Evolutionary conservation across 768 basidiomycete genomes (phyloP).

Genomic region (Russula dissimulans): DNA sequence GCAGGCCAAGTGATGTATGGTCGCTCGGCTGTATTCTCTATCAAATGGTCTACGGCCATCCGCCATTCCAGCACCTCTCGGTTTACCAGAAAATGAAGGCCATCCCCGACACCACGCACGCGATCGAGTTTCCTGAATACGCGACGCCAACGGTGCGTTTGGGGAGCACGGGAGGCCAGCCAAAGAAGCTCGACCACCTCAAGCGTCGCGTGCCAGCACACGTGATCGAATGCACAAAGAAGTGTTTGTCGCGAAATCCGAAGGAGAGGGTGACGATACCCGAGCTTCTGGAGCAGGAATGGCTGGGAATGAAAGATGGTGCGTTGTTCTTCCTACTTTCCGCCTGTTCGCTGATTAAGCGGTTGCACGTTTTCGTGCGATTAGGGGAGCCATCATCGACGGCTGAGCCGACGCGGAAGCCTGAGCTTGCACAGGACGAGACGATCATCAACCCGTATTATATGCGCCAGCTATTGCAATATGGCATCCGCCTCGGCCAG

Average conservation of each 20-base stretch:
- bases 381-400: conserved; percentile 25
- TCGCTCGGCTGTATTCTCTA: conserved; percentile 96
- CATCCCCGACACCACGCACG: conserved; percentile 69
- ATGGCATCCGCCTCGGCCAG: conserved; percentile 58
- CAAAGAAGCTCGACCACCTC: conserved; percentile 58
- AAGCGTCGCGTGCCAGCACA: conserved; percentile 60
- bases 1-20: conserved; percentile 95
- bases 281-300: conserved; percentile 72
- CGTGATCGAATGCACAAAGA: conserved; percentile 76
- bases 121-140: conserved; percentile 76
- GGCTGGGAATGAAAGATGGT: conserved; percentile 62
- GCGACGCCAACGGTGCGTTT: conserved; percentile 40
- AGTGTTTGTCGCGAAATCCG: conserved; percentile 68
- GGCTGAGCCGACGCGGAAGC: conserved; percentile 27
- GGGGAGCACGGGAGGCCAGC: conserved; percentile 28
- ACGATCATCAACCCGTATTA: conserved; percentile 72
- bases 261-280: conserved; percentile 86
- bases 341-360: background rate
- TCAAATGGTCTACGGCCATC: conserved; percentile 94
- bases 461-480: conserved; percentile 64
- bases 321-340: conserved; percentile 21
- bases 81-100: conserved; percentile 88
- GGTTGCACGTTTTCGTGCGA: background rate
- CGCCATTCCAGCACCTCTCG: conserved; percentile 82
- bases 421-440: conserved; percentile 40